phyloP scores from a whole-genome alignment of 2,329 filamentous ascomycete species.

The Eurotiales sp. region DNA sequence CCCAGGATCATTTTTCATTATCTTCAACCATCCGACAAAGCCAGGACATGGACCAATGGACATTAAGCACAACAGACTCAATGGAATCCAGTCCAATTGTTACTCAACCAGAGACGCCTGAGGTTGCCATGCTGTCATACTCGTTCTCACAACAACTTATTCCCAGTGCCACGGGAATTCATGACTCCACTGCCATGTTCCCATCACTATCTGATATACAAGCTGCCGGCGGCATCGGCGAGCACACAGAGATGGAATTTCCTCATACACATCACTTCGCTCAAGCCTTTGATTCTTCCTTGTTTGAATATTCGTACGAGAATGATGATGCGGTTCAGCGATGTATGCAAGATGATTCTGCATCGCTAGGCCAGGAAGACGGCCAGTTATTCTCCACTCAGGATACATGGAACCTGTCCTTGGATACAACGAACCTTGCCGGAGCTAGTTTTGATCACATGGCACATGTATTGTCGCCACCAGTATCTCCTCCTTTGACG shows the following conservation, averaged over 20 bases:
- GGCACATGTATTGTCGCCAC: slow-evolving; percentile 34
- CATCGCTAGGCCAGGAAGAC: slow-evolving; percentile 36
- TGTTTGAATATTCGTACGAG: slow-evolving; percentile 40
- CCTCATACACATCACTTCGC: slow-evolving; percentile 34
- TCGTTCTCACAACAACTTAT: slow-evolving; percentile 40
- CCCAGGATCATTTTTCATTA: slow-evolving; percentile 40
- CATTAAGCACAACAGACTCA: slow-evolving; percentile 35
- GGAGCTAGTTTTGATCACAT: slow-evolving; percentile 34
- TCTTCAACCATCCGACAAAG: slow-evolving; percentile 36
- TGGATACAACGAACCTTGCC: slow-evolving; percentile 31
- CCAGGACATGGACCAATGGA: slow-evolving; percentile 38
- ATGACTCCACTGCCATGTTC: slow-evolving; percentile 34
- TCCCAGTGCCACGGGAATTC: slow-evolving; percentile 32
- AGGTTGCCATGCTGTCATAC: slow-evolving; percentile 42
- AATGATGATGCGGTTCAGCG: slow-evolving; percentile 34
- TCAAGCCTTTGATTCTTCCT: slow-evolving; percentile 30
- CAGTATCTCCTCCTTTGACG: slow-evolving; percentile 41
- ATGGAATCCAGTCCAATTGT: slow-evolving; percentile 35
- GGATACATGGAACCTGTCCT: slow-evolving; percentile 34
- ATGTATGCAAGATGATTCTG: slow-evolving; percentile 35
- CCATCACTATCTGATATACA: slow-evolving; percentile 36
- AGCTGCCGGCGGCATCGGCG: slow-evolving; percentile 33
- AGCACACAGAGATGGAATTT: slow-evolving; percentile 36
- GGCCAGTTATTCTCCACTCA: slow-evolving; percentile 25
- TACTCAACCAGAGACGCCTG: slow-evolving; percentile 36